phyloP scores from a whole-genome alignment of 257 asterid genomes.

The Cynanchum wilfordii region DNA sequence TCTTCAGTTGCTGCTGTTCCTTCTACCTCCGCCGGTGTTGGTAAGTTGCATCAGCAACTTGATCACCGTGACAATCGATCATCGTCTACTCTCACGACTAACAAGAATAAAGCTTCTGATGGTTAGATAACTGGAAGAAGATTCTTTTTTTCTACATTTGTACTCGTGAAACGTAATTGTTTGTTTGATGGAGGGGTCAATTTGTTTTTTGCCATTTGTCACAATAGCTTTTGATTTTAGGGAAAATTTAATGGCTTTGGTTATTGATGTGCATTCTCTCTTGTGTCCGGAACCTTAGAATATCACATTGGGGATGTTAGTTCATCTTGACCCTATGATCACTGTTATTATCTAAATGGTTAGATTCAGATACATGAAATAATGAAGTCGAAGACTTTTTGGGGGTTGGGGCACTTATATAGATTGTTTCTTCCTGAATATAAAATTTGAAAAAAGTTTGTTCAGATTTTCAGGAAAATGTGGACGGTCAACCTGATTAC shows the following conservation, averaged over 20 bases:
- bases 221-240: too few species aligned
- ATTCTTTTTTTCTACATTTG: background rate
- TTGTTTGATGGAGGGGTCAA: background rate
- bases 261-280: background rate
- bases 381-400: background rate
- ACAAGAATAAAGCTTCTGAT: conserved; percentile 69
- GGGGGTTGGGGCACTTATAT: background rate
- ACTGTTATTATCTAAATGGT: background rate
- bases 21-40: conserved; percentile 50
- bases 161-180: background rate
- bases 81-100: conserved; percentile 36
- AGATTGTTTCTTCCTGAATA: background rate
- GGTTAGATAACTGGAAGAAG: conserved; percentile 34
- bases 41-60: conserved; percentile 40
- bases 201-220: background rate
- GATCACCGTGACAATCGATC: conserved; percentile 55
- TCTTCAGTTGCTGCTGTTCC: conserved; percentile 41
- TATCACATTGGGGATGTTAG: background rate
- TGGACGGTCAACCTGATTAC: background rate
- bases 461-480: background rate
- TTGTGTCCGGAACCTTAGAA: background rate
- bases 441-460: background rate
- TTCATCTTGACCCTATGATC: too few species aligned
- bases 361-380: background rate
- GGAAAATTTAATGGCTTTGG: background rate